Evolutionary conservation across 2,329 filamentous ascomycete species (phyloP).

Genomic region (Aspergillus proliferans): DNA sequence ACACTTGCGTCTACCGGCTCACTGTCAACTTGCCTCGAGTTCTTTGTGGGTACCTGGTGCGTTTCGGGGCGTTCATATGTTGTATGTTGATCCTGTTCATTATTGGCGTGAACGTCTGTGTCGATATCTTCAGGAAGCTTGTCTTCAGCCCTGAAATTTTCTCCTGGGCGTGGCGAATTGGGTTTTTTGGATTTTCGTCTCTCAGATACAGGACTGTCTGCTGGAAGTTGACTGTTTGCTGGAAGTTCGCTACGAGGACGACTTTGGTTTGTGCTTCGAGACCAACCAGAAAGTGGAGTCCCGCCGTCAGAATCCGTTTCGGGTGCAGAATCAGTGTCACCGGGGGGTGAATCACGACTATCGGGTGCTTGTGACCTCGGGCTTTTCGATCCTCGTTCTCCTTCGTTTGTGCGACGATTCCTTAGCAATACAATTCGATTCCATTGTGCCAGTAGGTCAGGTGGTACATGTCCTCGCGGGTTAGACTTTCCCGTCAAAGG

Average conservation of each 20-base stretch:
- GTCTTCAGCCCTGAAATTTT: background rate
- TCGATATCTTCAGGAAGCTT: background rate
- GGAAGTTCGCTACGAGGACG: conserved; percentile 15
- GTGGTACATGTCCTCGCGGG: conserved; percentile 30
- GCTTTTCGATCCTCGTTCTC: background rate
- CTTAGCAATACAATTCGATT: conserved; percentile 21
- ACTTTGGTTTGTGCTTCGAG: conserved; percentile 7
- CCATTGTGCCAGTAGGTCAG: conserved; percentile 30
- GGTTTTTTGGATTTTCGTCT: background rate
- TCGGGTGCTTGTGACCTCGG: background rate
- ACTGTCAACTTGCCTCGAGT: background rate
- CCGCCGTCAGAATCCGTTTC: conserved; percentile 12
- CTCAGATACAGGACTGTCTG: conserved; percentile 13
- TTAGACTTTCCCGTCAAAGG: conserved; percentile 20
- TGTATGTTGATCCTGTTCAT: background rate
- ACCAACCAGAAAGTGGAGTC: conserved; percentile 13
- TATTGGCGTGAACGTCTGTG: background rate
- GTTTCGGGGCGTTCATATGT: background rate
- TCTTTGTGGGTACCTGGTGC: background rate
- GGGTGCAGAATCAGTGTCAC: conserved; percentile 6
- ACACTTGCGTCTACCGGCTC: background rate
- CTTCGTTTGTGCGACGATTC: background rate
- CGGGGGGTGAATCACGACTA: conserved; percentile 1
- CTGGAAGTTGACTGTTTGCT: conserved; percentile 15
- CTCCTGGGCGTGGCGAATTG: background rate